phyloP scores from a whole-genome alignment of 1,284 basidiomycete species.

The Volvariella volvacea region DNA sequence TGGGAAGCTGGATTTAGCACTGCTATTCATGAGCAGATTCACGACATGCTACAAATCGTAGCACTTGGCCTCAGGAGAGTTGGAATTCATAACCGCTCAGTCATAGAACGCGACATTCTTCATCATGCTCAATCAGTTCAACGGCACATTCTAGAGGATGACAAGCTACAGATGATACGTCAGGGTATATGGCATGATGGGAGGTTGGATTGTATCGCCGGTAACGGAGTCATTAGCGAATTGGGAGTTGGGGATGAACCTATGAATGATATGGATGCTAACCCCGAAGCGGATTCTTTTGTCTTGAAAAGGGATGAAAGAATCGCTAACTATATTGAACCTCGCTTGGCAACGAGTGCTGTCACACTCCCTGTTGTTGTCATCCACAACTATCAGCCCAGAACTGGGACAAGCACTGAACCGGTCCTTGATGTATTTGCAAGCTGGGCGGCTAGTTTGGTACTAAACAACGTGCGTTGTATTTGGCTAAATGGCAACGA shows the following conservation, averaged over 20 bases:
- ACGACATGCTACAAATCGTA: constrained; percentile 80
- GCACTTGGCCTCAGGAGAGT: constrained; percentile 67
- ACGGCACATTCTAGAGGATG: constrained; percentile 27
- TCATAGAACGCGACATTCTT: constrained; percentile 32
- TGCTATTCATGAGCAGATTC: constrained; percentile 81
- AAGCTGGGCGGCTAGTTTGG: constrained; percentile 80
- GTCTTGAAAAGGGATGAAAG: too few relatives aligned
- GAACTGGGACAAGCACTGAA: constrained; percentile 57
- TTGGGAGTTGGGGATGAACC: constrained; percentile 73
- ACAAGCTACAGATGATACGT: constrained; percentile 37
- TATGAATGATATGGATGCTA: constrained; percentile 33
- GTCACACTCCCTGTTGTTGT: constrained; percentile 79
- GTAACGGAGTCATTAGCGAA: constrained; percentile 80
- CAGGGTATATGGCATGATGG: constrained; percentile 76
- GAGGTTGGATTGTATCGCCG: constrained; percentile 72
- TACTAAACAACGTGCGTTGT: constrained; percentile 67
- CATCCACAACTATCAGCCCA: constrained; percentile 70
- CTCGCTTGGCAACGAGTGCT: constrained; percentile 25
- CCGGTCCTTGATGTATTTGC: constrained; percentile 75
- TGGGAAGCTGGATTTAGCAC: constrained; percentile 75
- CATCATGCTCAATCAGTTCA: constrained; percentile 23
- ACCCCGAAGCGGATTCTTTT: background rate
- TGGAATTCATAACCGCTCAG: constrained; percentile 42
- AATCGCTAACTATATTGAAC: constrained; percentile 12
- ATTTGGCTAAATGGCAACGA: background rate